phyloP scores from a whole-genome alignment of 2,329 filamentous ascomycete species.

The Nemania sp. region DNA sequence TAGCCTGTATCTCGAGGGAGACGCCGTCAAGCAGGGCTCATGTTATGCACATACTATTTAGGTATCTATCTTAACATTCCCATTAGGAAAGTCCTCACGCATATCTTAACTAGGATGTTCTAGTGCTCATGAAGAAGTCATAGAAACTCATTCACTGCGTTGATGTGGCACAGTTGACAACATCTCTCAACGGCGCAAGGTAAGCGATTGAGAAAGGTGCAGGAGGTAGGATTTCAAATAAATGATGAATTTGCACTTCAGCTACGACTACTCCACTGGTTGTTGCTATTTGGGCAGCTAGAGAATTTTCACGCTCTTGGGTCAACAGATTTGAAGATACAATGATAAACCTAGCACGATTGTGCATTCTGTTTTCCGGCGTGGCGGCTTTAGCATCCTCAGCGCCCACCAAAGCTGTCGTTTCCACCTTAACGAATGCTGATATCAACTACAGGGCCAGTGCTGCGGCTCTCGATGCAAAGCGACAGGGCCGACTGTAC shows the following conservation, averaged over 20 bases:
- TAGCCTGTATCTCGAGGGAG: too few species aligned
- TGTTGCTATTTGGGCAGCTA: not conserved
- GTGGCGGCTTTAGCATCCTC: constrained; percentile 4
- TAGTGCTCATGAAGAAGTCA: too few species aligned
- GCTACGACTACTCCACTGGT: not conserved
- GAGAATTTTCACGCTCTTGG: not conserved
- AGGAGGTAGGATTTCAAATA: not conserved
- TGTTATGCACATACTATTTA: too few species aligned
- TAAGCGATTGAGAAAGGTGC: not conserved
- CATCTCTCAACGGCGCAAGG: constrained; percentile 5
- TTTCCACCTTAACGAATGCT: not conserved
- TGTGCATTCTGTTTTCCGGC: not conserved
- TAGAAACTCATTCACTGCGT: not conserved
- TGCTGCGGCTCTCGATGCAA: not conserved
- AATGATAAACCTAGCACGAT: not conserved
- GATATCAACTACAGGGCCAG: constrained; percentile 2
- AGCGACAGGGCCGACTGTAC: constrained; percentile 16
- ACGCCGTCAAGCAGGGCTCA: too few species aligned
- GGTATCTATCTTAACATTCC: too few species aligned
- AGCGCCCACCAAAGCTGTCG: not conserved
- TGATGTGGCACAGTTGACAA: constrained; percentile 6
- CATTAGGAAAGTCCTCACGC: too few species aligned
- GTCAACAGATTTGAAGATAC: not conserved
- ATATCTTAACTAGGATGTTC: too few species aligned
- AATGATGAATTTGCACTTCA: not conserved